Percentiles rank a stretch among this genome's conserved stretches.
Conservation (phyloP, 2,329 filamentous ascomycete genomes). For the Hypoxylon sp. region DNA sequence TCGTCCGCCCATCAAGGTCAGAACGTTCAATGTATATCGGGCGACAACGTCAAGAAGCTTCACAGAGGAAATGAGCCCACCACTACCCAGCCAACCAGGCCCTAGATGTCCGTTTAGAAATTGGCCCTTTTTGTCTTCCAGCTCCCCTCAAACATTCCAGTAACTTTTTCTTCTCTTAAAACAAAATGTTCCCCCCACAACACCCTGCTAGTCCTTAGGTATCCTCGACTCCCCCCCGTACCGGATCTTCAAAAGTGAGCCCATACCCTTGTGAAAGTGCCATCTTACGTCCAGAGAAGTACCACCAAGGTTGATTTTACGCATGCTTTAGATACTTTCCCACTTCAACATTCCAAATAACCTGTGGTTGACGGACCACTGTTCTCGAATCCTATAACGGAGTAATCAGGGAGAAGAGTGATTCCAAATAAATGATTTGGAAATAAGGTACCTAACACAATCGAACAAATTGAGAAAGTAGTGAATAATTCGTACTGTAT, state of each 20-base stretch:
- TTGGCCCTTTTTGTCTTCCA: constrained; percentile 53
- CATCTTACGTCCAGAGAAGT: constrained; percentile 58
- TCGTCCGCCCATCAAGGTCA: constrained; percentile 49
- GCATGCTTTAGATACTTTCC: constrained; percentile 56
- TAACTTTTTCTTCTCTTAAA: constrained; percentile 45
- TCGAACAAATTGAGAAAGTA: constrained; percentile 2
- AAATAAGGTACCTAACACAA: not conserved
- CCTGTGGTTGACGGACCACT: constrained; percentile 29
- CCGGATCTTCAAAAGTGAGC: constrained; percentile 60
- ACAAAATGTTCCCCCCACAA: constrained; percentile 44
- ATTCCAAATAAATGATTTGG: not conserved
- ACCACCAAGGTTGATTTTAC: constrained; percentile 58
- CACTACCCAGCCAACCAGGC: constrained; percentile 45
- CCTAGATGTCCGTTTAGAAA: constrained; percentile 47
- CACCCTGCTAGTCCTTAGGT: constrained; percentile 51
- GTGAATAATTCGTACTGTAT: not conserved
- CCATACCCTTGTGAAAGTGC: constrained; percentile 57
- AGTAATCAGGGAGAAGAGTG: not conserved
- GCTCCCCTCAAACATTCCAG: constrained; percentile 56
- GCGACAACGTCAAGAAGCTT: constrained; percentile 48
- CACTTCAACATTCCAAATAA: constrained; percentile 57
- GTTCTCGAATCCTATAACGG: constrained; percentile 1
- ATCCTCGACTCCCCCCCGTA: constrained; percentile 53
- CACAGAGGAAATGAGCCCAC: constrained; percentile 41
- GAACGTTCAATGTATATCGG: constrained; percentile 51